Base-by-base conservation (phyloP, 1,139 yeast species). In the Scheffersomyces segobiensis region DNA sequence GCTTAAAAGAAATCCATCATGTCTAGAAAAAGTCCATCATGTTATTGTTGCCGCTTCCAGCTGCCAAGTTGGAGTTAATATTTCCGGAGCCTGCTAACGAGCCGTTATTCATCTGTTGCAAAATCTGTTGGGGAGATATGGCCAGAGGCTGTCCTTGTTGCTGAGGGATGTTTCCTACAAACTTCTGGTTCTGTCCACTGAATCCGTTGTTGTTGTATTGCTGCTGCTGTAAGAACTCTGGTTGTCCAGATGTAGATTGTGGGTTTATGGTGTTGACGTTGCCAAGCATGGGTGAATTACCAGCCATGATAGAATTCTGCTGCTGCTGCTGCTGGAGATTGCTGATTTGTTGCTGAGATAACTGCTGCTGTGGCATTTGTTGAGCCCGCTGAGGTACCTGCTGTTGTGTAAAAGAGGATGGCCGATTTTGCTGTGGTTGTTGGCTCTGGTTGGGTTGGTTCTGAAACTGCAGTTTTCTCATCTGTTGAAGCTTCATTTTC, bases 401-500 rank as follows among this genome's bases (percentile, higher is more conserved):
- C 22, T 57, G 60, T 51, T 53, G 48, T n/a, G 52, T 12, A 18
- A 47, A 51, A 3, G 48, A 53, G 24, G 47, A 53, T 8, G 47
- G 21, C 46, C 42, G 10, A 17, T 26, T 50, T 20, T 52, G 56
- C n/a, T 56, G 59, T 18, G 39, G 56, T 10, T 39, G 53, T 18
- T 26, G 53, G 50, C 26, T 26, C 48, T 52, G 53, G 14, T 24
- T 18, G n/a, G 53, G 53, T 55, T 14, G 57, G 55, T 22, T 55
- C 54, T 57, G 68, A 55, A 49, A 56, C 39, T 56, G 67, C 57
- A 69, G 72, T 57, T 59, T 80, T 62, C 79, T 77, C 72, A 79
- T 69, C 60, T 80, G 78, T 56, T 78, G 80, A 63, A 82, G 73
- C 59, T 79, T 82, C 70, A 77, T 68, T 64, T 80, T 85, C 61